Conservation (phyloP, 2,329 filamentous ascomycete species). For the Mycocentrospora acerina region DNA sequence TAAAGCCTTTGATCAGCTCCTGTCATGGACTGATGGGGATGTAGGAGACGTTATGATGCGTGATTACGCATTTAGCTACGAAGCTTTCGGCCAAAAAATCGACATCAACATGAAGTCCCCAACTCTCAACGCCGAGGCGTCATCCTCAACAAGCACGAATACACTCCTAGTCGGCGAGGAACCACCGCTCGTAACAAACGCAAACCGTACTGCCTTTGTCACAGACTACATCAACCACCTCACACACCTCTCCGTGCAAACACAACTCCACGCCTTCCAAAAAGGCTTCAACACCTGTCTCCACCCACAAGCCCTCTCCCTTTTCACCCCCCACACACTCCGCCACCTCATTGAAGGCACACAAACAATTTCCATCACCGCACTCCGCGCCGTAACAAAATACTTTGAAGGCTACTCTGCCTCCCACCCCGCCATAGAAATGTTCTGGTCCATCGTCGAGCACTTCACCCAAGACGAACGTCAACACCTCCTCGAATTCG, state of each 20-base stretch:
- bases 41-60: constrained; percentile 81
- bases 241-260: constrained; percentile 72
- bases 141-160: neutral
- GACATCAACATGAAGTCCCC: constrained; percentile 55
- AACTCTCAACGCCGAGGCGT: neutral
- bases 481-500: constrained; percentile 81
- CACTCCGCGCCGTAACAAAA: constrained; percentile 68
- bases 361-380: constrained; percentile 74
- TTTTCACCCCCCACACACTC: constrained; percentile 53
- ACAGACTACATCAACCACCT: constrained; percentile 84
- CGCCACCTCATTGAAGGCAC: constrained; percentile 81
- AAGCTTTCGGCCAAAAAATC: constrained; percentile 56
- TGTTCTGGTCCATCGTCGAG: constrained; percentile 83
- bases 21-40: constrained; percentile 77
- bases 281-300: constrained; percentile 78
- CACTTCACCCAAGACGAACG: constrained; percentile 68
- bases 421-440: constrained; percentile 66
- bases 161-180: constrained; percentile 39
- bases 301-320: constrained; percentile 65
- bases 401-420: constrained; percentile 80
- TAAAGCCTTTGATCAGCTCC: constrained; percentile 69
- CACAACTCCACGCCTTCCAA: constrained; percentile 79
- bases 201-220: constrained; percentile 76
- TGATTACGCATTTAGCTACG: constrained; percentile 82
- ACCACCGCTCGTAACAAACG: constrained; percentile 74